Conservation (phyloP, 345 rosid species). For the Dipteronia dyeriana region DNA sequence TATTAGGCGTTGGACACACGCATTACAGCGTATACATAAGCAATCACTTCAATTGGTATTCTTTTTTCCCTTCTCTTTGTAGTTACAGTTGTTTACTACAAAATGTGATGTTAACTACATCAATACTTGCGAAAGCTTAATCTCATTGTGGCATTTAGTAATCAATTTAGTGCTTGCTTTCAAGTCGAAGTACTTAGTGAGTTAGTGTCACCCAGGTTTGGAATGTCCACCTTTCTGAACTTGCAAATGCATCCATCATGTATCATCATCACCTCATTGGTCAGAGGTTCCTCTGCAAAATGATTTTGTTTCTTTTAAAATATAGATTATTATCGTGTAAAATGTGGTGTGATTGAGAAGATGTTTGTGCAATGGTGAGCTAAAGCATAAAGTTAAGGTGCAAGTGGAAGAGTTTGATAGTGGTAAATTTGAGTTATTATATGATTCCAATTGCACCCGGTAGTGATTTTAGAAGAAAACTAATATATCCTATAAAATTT, state of each 20-base stretch:
- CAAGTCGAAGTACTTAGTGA: neutral
- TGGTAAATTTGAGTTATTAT: neutral
- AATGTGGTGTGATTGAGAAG: neutral
- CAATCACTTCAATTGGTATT: constrained; percentile 96
- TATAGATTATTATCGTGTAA: neutral
- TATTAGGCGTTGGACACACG: constrained; percentile 99
- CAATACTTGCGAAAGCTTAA: constrained; percentile 1
- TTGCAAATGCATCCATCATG: neutral
- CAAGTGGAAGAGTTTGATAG: neutral
- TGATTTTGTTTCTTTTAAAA: neutral
- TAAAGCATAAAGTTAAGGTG: neutral
- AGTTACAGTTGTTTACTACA: constrained; percentile 6
- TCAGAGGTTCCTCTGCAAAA: neutral
- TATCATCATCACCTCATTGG: constrained; percentile 5
- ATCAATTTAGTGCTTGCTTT: constrained; percentile 1
- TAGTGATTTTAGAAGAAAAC: constrained; percentile 3
- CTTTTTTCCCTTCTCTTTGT: constrained; percentile 6
- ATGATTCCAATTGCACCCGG: neutral
- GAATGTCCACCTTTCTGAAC: neutral
- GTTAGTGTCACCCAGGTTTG: neutral
- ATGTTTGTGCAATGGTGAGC: neutral
- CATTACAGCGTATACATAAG: constrained; percentile 95
- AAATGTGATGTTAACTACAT: constrained; percentile 15
- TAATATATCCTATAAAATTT: neutral
- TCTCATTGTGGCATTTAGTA: neutral